phyloP scores from a whole-genome alignment of 768 basidiomycete genomes.

The Epithele typhae region DNA sequence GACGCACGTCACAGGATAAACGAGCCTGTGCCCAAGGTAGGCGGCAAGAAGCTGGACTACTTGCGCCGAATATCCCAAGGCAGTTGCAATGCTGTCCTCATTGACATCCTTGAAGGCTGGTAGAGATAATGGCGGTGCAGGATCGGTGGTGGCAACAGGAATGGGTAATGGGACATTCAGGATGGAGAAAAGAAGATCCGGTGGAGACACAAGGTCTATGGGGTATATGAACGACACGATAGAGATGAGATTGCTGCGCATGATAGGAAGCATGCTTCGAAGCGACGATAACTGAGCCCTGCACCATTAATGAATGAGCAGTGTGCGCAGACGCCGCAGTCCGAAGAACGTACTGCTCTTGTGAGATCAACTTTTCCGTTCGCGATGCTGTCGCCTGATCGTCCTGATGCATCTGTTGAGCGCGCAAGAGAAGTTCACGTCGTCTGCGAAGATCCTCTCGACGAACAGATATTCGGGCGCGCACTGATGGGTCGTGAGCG shows the following conservation, averaged over 20 bases:
- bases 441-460: constrained; percentile 42
- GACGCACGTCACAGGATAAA: constrained; percentile 87
- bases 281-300: constrained; percentile 49
- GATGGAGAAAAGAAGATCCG: constrained; percentile 88
- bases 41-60: constrained; percentile 77
- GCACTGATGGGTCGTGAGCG: constrained; percentile 30
- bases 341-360: constrained; percentile 6
- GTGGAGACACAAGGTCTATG: constrained; percentile 79
- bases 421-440: constrained; percentile 42
- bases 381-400: constrained; percentile 38
- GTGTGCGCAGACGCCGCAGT: constrained; percentile 6
- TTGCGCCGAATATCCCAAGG: constrained; percentile 88
- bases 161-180: constrained; percentile 88
- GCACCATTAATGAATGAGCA: constrained; percentile 15
- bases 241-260: constrained; percentile 62
- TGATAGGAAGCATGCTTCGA: constrained; percentile 43
- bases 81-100: constrained; percentile 84
- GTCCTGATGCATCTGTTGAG: constrained; percentile 34
- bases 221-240: constrained; percentile 79
- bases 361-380: constrained; percentile 12
- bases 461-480: constrained; percentile 38
- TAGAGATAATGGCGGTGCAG: constrained; percentile 76
- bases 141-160: constrained; percentile 65
- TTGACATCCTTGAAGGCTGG: constrained; percentile 65
- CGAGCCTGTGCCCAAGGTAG: constrained; percentile 69